Evolutionary conservation across 768 basidiomycete species (phyloP), one percentile per base, ranked within the genome.

Genomic region (Leucocoprinus birnbaumii): DNA sequence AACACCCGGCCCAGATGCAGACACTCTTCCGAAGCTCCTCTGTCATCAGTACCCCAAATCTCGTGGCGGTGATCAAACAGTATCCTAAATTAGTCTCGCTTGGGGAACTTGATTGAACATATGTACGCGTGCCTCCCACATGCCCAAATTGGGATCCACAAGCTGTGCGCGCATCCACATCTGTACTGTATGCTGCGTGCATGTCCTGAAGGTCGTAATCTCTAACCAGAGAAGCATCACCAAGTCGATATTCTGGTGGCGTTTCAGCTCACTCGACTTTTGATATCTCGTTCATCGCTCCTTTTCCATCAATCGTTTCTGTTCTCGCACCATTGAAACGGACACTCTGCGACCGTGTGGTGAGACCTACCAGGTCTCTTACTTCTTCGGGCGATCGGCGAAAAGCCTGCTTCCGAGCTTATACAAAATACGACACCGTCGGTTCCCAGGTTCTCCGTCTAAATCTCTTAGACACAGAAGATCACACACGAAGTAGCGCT

Each of bases 11-110:
- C 43, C 41, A 45, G 44, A 44, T 26, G 14, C 25, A 52, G 42
- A 19, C 42, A n/a, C 26, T 34, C n/a, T 38, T 38, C 38, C n/a
- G 27, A 16, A 27, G 27, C 41, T 35, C 34, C 34, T 40, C 13
- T 22, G 27, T 48, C 54, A 55, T 55, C 54, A 55, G 47, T 25
- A 55, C 54, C 54, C 54, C 48, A 55, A 49, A 48, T 55, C 54
- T 48, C 46, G 54, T 48, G 47, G 47, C 54, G 46, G 26, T 55
- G 53, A 48, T 48, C 45, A 35, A 24, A 21, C n/a, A n/a, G n/a
- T n/a, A n/a, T 44, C 31, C 35, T 48, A 43, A 48, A 49, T 35
- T 55, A 24, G 44, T 42, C 42, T 21, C 40, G 14, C 40, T 49
- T 55, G 41, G 35, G 26, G 47, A 42, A 31, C 31, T 41, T 31